phyloP scores from a whole-genome alignment of 306 rosid species.

The Prosopis cineraria region DNA sequence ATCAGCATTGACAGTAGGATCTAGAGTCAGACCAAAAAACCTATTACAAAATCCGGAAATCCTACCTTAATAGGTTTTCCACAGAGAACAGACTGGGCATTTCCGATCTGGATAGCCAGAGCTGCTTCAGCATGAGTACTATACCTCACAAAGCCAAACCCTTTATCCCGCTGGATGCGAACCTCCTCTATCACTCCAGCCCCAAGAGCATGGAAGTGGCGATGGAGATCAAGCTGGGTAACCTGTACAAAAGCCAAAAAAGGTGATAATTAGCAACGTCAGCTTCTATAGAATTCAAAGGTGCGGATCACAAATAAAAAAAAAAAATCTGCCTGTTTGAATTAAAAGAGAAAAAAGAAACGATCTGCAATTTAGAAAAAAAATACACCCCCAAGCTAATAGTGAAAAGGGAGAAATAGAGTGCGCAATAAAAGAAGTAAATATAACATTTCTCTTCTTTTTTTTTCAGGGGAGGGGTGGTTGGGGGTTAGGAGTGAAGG shows the following conservation, averaged over 20 bases:
- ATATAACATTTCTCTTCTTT: neutral
- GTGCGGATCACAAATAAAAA: slow-evolving; percentile 3
- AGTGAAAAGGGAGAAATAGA: neutral
- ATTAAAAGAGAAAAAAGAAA: neutral
- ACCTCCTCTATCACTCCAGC: slow-evolving; percentile 97
- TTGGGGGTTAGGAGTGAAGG: too few species aligned
- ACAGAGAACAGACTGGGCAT: slow-evolving; percentile 65
- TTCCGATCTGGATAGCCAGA: slow-evolving; percentile 94
- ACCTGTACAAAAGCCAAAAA: slow-evolving; percentile 49
- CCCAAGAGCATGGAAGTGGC: slow-evolving; percentile 87
- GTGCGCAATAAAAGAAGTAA: neutral
- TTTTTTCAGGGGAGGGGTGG: neutral
- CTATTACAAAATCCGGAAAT: neutral
- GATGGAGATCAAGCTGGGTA: slow-evolving; percentile 88
- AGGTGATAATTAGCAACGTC: neutral
- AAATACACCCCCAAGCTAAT: neutral
- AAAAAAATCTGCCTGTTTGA: neutral
- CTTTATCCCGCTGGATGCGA: slow-evolving; percentile 94
- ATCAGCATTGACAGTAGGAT: neutral
- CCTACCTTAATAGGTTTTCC: slow-evolving; percentile 89
- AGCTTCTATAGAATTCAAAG: slow-evolving; percentile 19
- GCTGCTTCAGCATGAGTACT: slow-evolving; percentile 90
- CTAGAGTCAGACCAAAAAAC: neutral
- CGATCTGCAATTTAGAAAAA: neutral
- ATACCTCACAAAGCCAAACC: slow-evolving; percentile 96